A percentile compares a stretch with the other conserved stretches of the same genome.
Conservation (phyloP, 306 rosid genomes). For the Luffa acutangula region DNA sequence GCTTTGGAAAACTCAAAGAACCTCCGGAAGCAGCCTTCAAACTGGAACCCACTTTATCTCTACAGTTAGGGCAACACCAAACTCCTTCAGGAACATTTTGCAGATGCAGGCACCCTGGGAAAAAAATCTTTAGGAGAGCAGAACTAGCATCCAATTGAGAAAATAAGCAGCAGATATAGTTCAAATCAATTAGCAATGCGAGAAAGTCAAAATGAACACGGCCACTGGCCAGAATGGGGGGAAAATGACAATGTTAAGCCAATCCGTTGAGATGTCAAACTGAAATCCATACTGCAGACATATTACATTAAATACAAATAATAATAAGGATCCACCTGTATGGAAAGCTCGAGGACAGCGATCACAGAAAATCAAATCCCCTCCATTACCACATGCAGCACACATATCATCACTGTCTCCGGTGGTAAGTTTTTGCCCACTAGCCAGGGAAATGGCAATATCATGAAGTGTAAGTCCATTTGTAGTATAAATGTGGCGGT, state of each 20-base stretch:
- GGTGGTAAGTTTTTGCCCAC: slow-evolving; percentile 79
- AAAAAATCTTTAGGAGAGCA: not conserved
- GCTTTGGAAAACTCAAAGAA: slow-evolving; percentile 41
- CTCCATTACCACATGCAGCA: slow-evolving; percentile 86
- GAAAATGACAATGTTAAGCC: not conserved
- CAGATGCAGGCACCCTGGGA: slow-evolving; percentile 77
- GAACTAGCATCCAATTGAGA: not conserved
- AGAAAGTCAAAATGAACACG: not conserved
- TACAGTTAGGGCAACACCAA: slow-evolving; percentile 84
- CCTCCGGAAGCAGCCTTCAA: slow-evolving; percentile 34
- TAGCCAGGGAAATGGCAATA: slow-evolving; percentile 88
- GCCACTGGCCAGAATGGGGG: not conserved
- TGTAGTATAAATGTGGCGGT: slow-evolving; percentile 91
- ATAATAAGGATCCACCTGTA: slow-evolving; percentile 37
- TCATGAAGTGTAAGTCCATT: slow-evolving; percentile 96
- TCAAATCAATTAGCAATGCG: not conserved
- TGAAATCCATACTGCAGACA: not conserved
- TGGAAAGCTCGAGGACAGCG: slow-evolving; percentile 95
- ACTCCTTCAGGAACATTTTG: slow-evolving; percentile 48
- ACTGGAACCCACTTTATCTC: slow-evolving; percentile 50
- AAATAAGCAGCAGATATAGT: not conserved
- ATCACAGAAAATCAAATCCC: slow-evolving; percentile 72
- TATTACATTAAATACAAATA: not conserved
- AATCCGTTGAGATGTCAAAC: not conserved
- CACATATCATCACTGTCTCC: slow-evolving; percentile 99